A percentile compares a stretch with the other conserved stretches of the same genome.
Evolutionary conservation across 1,284 basidiomycete genomes (phyloP).

Genomic region (Irpex sp.): DNA sequence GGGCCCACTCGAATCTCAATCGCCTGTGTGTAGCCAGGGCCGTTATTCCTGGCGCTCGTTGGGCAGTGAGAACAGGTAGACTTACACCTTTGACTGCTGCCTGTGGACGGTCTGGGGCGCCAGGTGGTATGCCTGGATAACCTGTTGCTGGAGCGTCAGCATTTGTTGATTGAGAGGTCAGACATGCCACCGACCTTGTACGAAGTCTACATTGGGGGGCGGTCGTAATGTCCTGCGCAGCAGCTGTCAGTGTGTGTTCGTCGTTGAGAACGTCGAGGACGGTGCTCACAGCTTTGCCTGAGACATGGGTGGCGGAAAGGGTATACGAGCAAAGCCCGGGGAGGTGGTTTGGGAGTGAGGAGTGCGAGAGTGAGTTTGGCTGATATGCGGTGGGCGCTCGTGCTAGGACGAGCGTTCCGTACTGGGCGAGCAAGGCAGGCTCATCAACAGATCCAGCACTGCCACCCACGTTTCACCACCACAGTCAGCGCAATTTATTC

Average conservation of each 20-base stretch:
- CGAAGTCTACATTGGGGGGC: constrained; percentile 79
- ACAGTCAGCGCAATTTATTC: too few relatives aligned
- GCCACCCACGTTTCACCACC: not conserved
- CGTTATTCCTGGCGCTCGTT: constrained; percentile 1
- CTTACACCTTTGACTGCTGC: constrained; percentile 77
- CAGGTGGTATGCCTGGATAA: constrained; percentile 76
- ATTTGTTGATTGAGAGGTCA: constrained; percentile 6
- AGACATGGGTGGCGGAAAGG: constrained; percentile 32
- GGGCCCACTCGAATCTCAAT: constrained; percentile 73
- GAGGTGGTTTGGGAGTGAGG: not conserved
- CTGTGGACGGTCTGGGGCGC: constrained; percentile 62
- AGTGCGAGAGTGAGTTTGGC: not conserved
- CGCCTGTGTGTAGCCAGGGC: constrained; percentile 39
- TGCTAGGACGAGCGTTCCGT: not conserved
- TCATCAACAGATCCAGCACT: not conserved
- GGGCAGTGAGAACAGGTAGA: constrained; percentile 3
- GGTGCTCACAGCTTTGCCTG: constrained; percentile 46
- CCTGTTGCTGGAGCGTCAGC: constrained; percentile 35
- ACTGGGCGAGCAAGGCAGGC: not conserved
- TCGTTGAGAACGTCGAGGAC: constrained; percentile 2
- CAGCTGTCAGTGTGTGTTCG: not conserved
- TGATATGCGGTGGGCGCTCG: not conserved
- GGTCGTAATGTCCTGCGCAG: constrained; percentile 60
- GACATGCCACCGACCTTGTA: constrained; percentile 49
- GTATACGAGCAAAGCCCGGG: constrained; percentile 2